Base-by-base conservation (phyloP, 2,329 filamentous ascomycete species). In the Pseudogymnoascus sp. region DNA sequence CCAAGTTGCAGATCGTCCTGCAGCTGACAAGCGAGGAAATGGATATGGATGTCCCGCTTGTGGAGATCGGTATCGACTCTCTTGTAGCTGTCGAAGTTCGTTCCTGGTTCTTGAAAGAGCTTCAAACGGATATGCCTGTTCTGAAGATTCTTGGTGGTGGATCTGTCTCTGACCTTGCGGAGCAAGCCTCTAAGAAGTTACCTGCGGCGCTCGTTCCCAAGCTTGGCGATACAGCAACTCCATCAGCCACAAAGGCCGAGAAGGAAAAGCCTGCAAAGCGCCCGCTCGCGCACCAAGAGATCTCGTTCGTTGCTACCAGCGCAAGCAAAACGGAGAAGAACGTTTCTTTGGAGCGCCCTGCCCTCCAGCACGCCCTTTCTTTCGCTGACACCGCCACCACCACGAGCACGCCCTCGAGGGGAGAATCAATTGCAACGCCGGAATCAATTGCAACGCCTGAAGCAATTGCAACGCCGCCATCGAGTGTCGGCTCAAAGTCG, bases 1-100 rank as follows among this genome's bases (percentile, higher is more conserved):
- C 22, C 47, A 54, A 32, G 30, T 32, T 54, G 22, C 25, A 32
- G 47, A 28, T 28, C 14, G 47, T 57, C 32, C 25, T 57, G n/a
- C n/a, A 57, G n/a, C 20, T 32, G 47, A 35, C 25, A 32, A 7
- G 11, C 18, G 39, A 43, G 39, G 32, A 57, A 32, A 54, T 54
- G 14, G 47, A 54, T 28, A 16, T 54, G 14, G 16, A 32, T 16
- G 30, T 28, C 25, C 47, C 47, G 22, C 47, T 57, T 35, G 28
- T 32, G n/a, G 47, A 30, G n/a, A 57, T 63, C 32, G 65, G 65
- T 8, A 39, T 67, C 12, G 65, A 67, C 38, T 65, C 64, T 34
- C 59, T 67, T 14, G 61, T 65, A 20, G 62, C 64, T 20, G 63
- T 67, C 8, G 63, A 65, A 25, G 35, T 67, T 12, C 54, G 62